Base-by-base conservation (phyloP, 2,329 filamentous ascomycete genomes). In the Diaporthe vexans region DNA sequence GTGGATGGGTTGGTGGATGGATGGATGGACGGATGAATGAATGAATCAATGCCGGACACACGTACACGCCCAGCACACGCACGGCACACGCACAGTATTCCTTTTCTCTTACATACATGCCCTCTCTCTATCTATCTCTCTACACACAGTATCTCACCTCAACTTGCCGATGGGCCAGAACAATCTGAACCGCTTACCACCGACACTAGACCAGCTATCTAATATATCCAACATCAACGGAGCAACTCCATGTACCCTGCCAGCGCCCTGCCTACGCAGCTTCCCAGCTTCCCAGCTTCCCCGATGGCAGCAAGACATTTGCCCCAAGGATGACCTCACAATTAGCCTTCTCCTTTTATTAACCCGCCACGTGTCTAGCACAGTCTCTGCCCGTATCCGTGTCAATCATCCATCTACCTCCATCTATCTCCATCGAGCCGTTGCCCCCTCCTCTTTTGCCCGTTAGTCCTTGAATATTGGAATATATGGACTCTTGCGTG, bases 331-430 rank as follows among this genome's bases (percentile, higher is more conserved):
- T 68, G 63, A 54, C 48, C 63, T 68, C 48, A 68, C 63, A 54
- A 40, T 40, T 68, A 54, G 52, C 29, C 63, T 40, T 54, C 48
- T 40, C 33, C 33, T 26, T 54, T 54, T 54, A 54, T 68, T 54
- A 54, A 68, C 10, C n/a, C 63, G 63, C 63, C 63, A 68, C 63
- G 63, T 54, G 48, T 68, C 63, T 40, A 68, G 63, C 63, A 68
- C 63, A 54, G 63, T 54, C 63, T 51, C 21, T 46, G 56, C 29
- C 56, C 19, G 54, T 57, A 33, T 63, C 24, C 15, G 46, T 26
- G 33, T 67, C 46, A 19, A 52, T 52, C 46, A 26, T 67, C 46
- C 61, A 24, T 52, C 46, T 52, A 37, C 29, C 40, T 54, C 37
- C 40, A 48, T 58, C 56, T 61, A 51, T 24, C 61, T 67, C 61